Conservation (phyloP, 192 early-diverging fungal genomes). For the Coemansia erecta region DNA sequence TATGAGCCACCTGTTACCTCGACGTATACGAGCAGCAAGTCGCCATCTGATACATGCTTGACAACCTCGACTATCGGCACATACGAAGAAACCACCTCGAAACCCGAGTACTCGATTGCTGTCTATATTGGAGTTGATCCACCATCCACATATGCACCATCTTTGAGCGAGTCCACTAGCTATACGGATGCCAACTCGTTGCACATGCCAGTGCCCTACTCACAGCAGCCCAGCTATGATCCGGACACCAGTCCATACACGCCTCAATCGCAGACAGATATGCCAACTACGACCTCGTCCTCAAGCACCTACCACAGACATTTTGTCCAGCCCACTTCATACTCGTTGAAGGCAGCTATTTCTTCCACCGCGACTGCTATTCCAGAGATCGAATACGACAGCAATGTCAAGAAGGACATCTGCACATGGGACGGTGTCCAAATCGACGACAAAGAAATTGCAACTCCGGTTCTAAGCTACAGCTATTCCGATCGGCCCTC, state of each 20-base stretch:
- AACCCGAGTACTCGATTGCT: neutral
- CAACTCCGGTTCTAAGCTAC: constrained; percentile 16
- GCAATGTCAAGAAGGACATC: neutral
- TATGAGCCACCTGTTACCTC: neutral
- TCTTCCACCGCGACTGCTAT: no score
- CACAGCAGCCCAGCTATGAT: neutral
- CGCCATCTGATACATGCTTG: no score
- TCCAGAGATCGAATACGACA: neutral
- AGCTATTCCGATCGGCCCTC: neutral
- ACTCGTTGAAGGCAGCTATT: no score
- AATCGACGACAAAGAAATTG: constrained; percentile 15
- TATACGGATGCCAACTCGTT: neutral
- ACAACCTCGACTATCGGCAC: no score
- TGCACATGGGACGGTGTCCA: constrained; percentile 19
- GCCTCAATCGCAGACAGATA: neutral
- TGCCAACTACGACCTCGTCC: neutral
- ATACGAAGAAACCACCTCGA: neutral
- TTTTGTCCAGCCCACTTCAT: no score
- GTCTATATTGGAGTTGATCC: neutral
- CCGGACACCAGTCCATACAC: neutral
- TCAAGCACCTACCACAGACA: neutral
- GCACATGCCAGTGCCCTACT: neutral
- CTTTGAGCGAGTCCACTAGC: neutral
- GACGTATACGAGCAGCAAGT: neutral
- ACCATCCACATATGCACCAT: neutral